These are phyloP conservation scores for Camelina hispida DNA, from an alignment of 345 rosid genomes.

Conservation along the genomic window DNA sequence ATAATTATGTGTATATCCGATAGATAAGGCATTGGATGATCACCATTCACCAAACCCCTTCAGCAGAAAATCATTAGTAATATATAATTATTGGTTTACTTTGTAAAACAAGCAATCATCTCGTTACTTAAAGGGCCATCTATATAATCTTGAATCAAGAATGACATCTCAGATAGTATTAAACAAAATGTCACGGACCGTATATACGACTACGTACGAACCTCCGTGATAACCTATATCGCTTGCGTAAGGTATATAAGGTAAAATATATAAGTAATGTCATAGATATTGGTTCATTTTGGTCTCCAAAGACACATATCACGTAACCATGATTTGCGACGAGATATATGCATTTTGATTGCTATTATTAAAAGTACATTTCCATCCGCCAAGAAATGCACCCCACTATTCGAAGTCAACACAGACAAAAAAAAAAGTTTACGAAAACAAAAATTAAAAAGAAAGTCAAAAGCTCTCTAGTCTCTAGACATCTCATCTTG, in stretches of 20 bases:
- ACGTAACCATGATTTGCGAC: conserved; percentile 46
- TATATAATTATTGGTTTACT: conserved; percentile 10
- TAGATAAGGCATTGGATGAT: conserved; percentile 28
- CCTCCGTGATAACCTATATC: conserved; percentile 41
- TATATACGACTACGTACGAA: conserved; percentile 29
- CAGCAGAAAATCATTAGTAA: background rate
- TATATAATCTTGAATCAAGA: background rate
- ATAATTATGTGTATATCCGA: conserved; percentile 2
- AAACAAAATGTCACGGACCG: conserved; percentile 28
- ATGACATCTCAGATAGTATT: conserved; percentile 19
- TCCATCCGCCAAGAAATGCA: conserved; percentile 42
- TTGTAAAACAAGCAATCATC: conserved; percentile 29
- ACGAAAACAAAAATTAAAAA: conserved; percentile 13
- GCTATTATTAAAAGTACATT: background rate
- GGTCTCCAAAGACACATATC: conserved; percentile 31
- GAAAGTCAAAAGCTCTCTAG: conserved; percentile 35
- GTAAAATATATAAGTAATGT: conserved; percentile 4
- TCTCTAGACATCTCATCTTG: conserved; percentile 19
- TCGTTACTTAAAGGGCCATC: conserved; percentile 15
- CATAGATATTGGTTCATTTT: conserved; percentile 18
- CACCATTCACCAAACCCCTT: conserved; percentile 14
- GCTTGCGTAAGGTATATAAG: conserved; percentile 30
- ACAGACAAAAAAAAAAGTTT: conserved; percentile 23
- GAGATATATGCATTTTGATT: conserved; percentile 23
- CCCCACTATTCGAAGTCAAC: conserved; percentile 47